phyloP scores from a whole-genome alignment of 179 eudicot species.

The Nepenthes alata region DNA sequence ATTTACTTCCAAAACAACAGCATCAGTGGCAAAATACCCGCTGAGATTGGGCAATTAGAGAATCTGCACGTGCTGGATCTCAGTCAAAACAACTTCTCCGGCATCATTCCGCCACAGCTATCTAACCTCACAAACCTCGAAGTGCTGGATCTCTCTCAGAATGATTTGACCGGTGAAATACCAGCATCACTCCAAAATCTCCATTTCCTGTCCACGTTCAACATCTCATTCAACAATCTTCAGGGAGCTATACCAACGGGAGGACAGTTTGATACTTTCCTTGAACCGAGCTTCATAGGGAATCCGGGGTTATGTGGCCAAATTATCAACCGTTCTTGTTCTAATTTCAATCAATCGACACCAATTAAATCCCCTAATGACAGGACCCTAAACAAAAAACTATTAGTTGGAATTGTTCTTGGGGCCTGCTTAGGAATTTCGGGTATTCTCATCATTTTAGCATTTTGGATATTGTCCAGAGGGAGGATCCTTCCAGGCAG shows the following conservation, averaged over 20 bases:
- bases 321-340: constrained; percentile 30
- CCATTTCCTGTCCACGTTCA: constrained; percentile 64
- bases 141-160: constrained; percentile 51
- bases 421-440: constrained; percentile 50
- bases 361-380: constrained; percentile 14
- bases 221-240: constrained; percentile 69
- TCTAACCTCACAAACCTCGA: constrained; percentile 68
- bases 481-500: constrained; percentile 55
- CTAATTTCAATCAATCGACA: constrained; percentile 3
- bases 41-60: constrained; percentile 50
- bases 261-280: constrained; percentile 67
- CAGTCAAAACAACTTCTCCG: constrained; percentile 52
- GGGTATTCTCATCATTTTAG: constrained; percentile 31
- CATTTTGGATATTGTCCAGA: constrained; percentile 51
- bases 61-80: constrained; percentile 59
- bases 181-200: constrained; percentile 54
- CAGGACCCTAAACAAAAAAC: constrained; percentile 29
- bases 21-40: constrained; percentile 52
- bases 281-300: constrained; percentile 37
- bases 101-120: constrained; percentile 57
- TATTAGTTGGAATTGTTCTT: constrained; percentile 43
- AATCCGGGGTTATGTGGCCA: constrained; percentile 53
- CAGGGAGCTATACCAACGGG: constrained; percentile 79
- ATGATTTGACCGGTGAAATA: constrained; percentile 59
- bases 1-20: constrained; percentile 49